phyloP scores from a whole-genome alignment of 257 asterid genomes.

The Echium plantagineum region DNA sequence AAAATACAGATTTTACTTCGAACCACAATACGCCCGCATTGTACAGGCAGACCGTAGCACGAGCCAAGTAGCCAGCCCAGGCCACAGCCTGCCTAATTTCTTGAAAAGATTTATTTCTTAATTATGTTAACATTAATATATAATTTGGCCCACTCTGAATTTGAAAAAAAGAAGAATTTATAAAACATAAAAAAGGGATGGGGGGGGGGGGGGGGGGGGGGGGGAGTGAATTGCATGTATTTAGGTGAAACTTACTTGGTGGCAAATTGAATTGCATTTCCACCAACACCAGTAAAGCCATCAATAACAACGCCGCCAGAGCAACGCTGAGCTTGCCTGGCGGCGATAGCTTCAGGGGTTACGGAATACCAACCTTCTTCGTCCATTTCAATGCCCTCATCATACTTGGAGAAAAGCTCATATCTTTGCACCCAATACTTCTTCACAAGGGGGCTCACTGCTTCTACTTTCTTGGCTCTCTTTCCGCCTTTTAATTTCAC shows the following conservation, averaged over 20 bases:
- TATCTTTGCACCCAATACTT: constrained; percentile 80
- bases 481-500: constrained; percentile 30
- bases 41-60: too few relatives aligned
- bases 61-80: too few relatives aligned
- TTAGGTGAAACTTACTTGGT: constrained; percentile 25
- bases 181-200: too few relatives aligned
- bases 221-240: not conserved
- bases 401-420: constrained; percentile 62
- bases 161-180: too few relatives aligned
- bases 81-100: too few relatives aligned
- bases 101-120: too few relatives aligned
- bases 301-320: constrained; percentile 60
- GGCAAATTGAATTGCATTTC: constrained; percentile 82
- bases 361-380: constrained; percentile 98
- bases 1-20: too few relatives aligned
- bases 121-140: too few relatives aligned
- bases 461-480: constrained; percentile 24
- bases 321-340: constrained; percentile 58
- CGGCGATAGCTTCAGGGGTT: constrained; percentile 82
- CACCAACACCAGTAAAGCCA: constrained; percentile 78
- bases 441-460: constrained; percentile 48
- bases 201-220: too few relatives aligned
- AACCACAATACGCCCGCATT: too few relatives aligned
- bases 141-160: too few relatives aligned
- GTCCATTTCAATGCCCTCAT: constrained; percentile 59